These are phyloP conservation scores for Clavispora vitiphila DNA, from an alignment of 805 yeast species.

Conservation along the genomic window DNA sequence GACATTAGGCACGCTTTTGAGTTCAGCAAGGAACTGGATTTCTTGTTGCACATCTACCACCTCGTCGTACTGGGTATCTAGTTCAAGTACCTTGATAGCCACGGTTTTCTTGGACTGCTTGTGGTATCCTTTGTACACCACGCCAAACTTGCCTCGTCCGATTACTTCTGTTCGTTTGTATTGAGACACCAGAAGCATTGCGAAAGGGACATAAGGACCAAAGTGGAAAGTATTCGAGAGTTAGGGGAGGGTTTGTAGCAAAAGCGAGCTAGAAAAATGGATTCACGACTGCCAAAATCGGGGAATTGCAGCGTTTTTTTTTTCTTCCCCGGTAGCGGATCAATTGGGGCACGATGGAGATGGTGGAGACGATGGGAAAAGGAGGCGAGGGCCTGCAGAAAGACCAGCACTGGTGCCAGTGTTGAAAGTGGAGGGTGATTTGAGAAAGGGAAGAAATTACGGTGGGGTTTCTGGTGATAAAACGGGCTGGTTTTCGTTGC, in stretches of 20 bases:
- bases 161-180: conserved; percentile 85
- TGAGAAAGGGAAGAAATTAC: no score
- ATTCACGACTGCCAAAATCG: no score
- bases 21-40: conserved; percentile 75
- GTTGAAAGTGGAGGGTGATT: no score
- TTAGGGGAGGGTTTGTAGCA: no score
- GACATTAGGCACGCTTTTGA: conserved; percentile 84
- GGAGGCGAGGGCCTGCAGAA: not conserved
- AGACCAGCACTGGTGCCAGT: no score
- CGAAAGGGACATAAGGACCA: not conserved
- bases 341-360: not conserved
- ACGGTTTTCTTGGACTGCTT: conserved; percentile 68
- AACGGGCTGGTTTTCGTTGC: no score
- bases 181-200: conserved; percentile 11
- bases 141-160: conserved; percentile 96
- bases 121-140: conserved; percentile 84
- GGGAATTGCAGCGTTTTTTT: no score
- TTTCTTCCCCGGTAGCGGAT: no score
- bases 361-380: not conserved
- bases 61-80: conserved; percentile 92
- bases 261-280: not conserved
- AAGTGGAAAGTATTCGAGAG: no score
- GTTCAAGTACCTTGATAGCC: conserved; percentile 88
- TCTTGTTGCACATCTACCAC: conserved; percentile 93
- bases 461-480: no score